Base-by-base conservation (phyloP, 2,329 filamentous ascomycete genomes). In the Clarireedia paspali region DNA sequence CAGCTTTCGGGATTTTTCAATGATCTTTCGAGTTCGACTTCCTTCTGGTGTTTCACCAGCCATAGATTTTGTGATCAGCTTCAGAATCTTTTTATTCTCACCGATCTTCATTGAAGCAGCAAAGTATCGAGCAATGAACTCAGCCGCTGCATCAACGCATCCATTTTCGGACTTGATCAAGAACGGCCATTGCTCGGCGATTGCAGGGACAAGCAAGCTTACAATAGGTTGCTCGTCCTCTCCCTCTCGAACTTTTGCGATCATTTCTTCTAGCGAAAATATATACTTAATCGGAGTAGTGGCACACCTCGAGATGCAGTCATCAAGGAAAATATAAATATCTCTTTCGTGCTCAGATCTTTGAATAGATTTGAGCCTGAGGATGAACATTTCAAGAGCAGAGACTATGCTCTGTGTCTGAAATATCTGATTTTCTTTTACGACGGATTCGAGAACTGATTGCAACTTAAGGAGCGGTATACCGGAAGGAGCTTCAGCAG, bases 271-370 rank as follows among this genome's bases (percentile, higher is more conserved):
- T 26, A 89, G 70, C 65, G 83, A 75, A 59, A 94, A 87, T 27
- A 94, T 82, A 65, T 96, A 92, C 67, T 90, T 95, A 66, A 95
- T 85, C 0, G 90, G 88, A 24, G 86, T 85, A 56, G 80, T 84
- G 15, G 85, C 84, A 62, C 89, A 88, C 24, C 91, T 82, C 30
- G 82, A 83, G 52, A 89, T 77, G 69, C 89, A 95, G 60, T 95
- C 91, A 66, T 96, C 91, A 26, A 96, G 70, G 66, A 94, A 95
- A 0, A 75, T 70, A 72, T 88, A 87, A 0, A 91, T 67, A 0
- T 67, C 62, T 14, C 74, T 70, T 62, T 77, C 70, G 12, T 70
- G 68, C 12, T 69, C 68, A 58, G 55, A 44, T 59, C 55, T 53
- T 26, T 67, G 65, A 5, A 64, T 57, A 9, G 60, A 40, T 60